These are phyloP conservation scores for Phialemoniopsis sp. DNA, from an alignment of 2,329 filamentous ascomycete species.

Conservation along the genomic window DNA sequence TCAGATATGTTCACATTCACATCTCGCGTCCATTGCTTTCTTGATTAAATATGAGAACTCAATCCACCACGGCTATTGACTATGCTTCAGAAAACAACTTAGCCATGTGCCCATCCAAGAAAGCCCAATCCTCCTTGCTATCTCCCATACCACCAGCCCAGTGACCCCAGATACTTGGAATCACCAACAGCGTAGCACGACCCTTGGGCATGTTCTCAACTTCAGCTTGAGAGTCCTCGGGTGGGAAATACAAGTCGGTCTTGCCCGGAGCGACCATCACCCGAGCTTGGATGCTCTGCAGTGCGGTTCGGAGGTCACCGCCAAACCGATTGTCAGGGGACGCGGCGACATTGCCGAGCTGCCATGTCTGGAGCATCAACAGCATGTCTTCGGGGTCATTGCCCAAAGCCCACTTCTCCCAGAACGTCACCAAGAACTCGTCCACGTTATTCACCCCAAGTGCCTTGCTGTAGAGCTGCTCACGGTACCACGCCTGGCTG, in stretches of 20 bases:
- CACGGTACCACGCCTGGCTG: constrained; percentile 72
- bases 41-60: too few species aligned
- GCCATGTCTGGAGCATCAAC: constrained; percentile 66
- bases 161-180: constrained; percentile 13
- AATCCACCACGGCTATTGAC: too few species aligned
- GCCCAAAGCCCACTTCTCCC: constrained; percentile 63
- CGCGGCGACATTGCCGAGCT: constrained; percentile 67
- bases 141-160: constrained; percentile 6
- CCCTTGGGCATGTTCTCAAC: constrained; percentile 34
- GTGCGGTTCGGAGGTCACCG: constrained; percentile 59
- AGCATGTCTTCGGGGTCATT: constrained; percentile 17
- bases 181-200: constrained; percentile 2
- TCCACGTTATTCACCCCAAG: constrained; percentile 67
- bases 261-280: constrained; percentile 66
- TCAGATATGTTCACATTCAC: too few species aligned
- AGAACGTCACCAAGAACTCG: constrained; percentile 70
- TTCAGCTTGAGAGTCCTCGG: constrained; percentile 74
- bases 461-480: constrained; percentile 62
- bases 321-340: too few species aligned
- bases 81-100: too few species aligned
- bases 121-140: constrained; percentile 4
- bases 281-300: constrained; percentile 68
- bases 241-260: constrained; percentile 79
- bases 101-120: too few species aligned
- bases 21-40: too few species aligned